These are phyloP conservation scores for Euphorbia celastroides DNA, from an alignment of 441 rosid species.

Conservation along the genomic window DNA sequence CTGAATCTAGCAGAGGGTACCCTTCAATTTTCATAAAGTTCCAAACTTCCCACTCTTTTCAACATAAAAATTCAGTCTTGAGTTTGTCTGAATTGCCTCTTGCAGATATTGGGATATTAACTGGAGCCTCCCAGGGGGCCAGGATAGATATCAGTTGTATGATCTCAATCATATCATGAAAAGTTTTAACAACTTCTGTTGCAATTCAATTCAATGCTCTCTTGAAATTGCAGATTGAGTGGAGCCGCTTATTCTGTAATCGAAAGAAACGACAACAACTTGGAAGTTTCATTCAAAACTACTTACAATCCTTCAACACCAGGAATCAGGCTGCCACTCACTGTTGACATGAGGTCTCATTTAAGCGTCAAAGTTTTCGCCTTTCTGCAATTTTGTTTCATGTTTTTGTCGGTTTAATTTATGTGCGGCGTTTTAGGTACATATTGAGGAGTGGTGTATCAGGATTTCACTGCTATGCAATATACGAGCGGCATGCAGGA, in stretches of 20 bases:
- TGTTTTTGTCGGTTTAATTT: not conserved
- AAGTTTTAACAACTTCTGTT: not conserved
- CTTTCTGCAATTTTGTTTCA: not conserved
- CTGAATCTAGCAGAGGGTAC: conserved; percentile 36
- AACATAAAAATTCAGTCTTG: not conserved
- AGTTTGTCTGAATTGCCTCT: not conserved
- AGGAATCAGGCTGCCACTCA: conserved; percentile 28
- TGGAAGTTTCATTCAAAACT: conserved; percentile 41
- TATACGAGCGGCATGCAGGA: conserved; percentile 30
- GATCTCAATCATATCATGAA: not conserved
- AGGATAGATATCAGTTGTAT: conserved; percentile 28
- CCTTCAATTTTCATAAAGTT: not conserved
- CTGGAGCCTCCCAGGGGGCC: conserved; percentile 31
- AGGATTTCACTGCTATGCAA: conserved; percentile 33
- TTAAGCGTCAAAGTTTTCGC: not conserved
- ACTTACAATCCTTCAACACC: conserved; percentile 22
- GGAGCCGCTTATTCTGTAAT: conserved; percentile 26
- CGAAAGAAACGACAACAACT: conserved; percentile 16
- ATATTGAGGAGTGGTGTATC: conserved; percentile 32
- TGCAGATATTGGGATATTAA: conserved; percentile 39
- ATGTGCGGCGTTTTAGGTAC: conserved; percentile 18
- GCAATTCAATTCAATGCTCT: not conserved
- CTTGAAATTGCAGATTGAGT: conserved; percentile 18
- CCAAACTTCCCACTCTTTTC: not conserved
- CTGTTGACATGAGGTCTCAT: conserved; percentile 32